Evolutionary conservation across 225 moss, liverwort and hornwort species (phyloP), one percentile per base, ranked within the genome.

Genomic region (Climacium dendroides): DNA sequence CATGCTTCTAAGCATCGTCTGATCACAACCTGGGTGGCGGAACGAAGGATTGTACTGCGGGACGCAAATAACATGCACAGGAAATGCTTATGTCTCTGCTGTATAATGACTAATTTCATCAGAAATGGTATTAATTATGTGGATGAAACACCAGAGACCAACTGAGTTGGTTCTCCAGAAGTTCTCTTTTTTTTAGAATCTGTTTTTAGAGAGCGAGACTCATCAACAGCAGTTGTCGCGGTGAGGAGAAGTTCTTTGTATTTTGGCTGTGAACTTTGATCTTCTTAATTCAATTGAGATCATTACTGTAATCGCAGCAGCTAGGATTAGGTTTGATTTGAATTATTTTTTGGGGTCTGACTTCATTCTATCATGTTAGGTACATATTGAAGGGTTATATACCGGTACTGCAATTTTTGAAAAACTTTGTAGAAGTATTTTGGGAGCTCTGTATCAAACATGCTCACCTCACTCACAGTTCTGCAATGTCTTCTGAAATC

Each of bases 1-100:
- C 85, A 57, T 90, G 90, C 85, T 93, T 93, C 80, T 93, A 59
- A 90, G 74, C 70, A 62, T 58, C 62, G 74, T 10, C 39, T 53
- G 61, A 41, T 57, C 59, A 61, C 50, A 18, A 77, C 54, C 11
- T 50, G 74, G 82, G 41, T 65, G 72, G 81, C 41, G 85, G 12
- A 77, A 63, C 7, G 55, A 67, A 37, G 43, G 61, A 41, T 61
- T 58, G 29, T 37, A 32, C 66, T 32, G 10, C 55, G 19, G 48
- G 81, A 85, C 67, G 86, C 60, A 60, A 89, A 85, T 85, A 60
- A 71, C 35, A 26, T 41, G 34, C 7, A n/a, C 9, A 13, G 48
- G 39, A 47, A 84, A 52, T 72, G 52, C 55, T 20, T 83, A 29
- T 67, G 39, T 55, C 54, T 83, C 55, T 70, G 54, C 67, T 55